These are phyloP conservation scores for Magnaporthales sp. DNA, from an alignment of 2,329 filamentous ascomycete genomes.

Conservation along the genomic window DNA sequence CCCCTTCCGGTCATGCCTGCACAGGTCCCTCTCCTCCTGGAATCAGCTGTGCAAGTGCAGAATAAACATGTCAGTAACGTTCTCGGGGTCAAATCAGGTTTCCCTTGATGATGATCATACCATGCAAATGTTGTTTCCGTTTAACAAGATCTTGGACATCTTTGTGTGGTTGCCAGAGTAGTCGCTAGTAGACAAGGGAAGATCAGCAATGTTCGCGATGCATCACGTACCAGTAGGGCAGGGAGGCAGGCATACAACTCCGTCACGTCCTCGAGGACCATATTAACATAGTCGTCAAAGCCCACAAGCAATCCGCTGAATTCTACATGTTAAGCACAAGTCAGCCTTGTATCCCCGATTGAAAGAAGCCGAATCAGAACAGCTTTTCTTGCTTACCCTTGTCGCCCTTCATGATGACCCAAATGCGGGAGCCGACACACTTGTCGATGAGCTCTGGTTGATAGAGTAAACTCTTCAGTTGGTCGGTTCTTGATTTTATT, in stretches of 20 bases:
- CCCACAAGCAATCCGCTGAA: constrained; percentile 91
- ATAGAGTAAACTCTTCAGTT: not conserved
- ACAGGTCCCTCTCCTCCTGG: constrained; percentile 66
- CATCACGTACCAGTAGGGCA: not conserved
- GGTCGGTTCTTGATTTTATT: not conserved
- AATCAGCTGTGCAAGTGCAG: constrained; percentile 55
- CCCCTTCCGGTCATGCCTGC: constrained; percentile 14
- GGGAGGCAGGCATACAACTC: constrained; percentile 59
- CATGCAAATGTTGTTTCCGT: constrained; percentile 99
- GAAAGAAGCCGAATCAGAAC: not conserved
- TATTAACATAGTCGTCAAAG: constrained; percentile 99
- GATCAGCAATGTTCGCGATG: not conserved
- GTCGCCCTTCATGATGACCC: constrained; percentile 99
- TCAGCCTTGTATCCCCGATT: not conserved
- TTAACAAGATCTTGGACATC: constrained; percentile 87
- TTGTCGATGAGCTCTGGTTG: constrained; percentile 92
- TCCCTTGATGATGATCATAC: constrained; percentile 35
- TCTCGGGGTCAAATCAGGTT: not conserved
- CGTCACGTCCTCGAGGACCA: constrained; percentile 95
- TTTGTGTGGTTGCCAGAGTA: constrained; percentile 83
- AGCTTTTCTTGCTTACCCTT: constrained; percentile 57
- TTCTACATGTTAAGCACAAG: constrained; percentile 45
- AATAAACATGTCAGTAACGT: not conserved
- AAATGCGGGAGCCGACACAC: constrained; percentile 94
- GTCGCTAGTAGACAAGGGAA: constrained; percentile 50